Percentiles rank a stretch among this genome's conserved stretches.
Conservation (phyloP, 108 stramenopile species). For the Nitzschia putrida region DNA sequence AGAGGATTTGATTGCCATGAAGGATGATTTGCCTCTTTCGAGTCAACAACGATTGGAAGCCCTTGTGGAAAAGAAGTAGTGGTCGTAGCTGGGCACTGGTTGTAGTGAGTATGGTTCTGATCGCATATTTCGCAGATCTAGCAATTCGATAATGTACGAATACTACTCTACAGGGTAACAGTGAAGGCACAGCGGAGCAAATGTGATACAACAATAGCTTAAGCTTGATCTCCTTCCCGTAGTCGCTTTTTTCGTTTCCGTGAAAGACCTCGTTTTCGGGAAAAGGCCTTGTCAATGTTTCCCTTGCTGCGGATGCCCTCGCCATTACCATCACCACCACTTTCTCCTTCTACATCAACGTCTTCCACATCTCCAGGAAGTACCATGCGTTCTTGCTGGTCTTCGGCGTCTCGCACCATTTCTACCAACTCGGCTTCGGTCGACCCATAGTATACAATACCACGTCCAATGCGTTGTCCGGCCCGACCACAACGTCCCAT, state of each 20-base stretch:
- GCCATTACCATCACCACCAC: slow-evolving; percentile 13
- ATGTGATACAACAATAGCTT: not conserved
- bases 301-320: slow-evolving; percentile 44
- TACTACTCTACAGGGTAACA: no score
- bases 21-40: slow-evolving; percentile 7
- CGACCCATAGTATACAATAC: slow-evolving; percentile 88
- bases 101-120: no score
- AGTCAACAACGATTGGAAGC: slow-evolving; percentile 21
- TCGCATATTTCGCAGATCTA: no score
- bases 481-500: slow-evolving; percentile 98
- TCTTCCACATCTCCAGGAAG: slow-evolving; percentile 70
- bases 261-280: slow-evolving; percentile 84
- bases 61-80: no score
- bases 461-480: slow-evolving; percentile 87
- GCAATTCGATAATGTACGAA: no score
- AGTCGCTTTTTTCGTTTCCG: slow-evolving; percentile 81
- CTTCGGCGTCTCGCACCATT: slow-evolving; percentile 77
- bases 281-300: slow-evolving; percentile 80
- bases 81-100: no score
- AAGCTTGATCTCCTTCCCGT: slow-evolving; percentile 28
- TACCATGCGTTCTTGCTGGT: slow-evolving; percentile 72
- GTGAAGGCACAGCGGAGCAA: no score
- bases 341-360: no score
- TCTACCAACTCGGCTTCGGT: slow-evolving; percentile 70
- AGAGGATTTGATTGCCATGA: slow-evolving; percentile 31